phyloP scores from a whole-genome alignment of 805 yeast species.

The Brettanomyces sp. region DNA sequence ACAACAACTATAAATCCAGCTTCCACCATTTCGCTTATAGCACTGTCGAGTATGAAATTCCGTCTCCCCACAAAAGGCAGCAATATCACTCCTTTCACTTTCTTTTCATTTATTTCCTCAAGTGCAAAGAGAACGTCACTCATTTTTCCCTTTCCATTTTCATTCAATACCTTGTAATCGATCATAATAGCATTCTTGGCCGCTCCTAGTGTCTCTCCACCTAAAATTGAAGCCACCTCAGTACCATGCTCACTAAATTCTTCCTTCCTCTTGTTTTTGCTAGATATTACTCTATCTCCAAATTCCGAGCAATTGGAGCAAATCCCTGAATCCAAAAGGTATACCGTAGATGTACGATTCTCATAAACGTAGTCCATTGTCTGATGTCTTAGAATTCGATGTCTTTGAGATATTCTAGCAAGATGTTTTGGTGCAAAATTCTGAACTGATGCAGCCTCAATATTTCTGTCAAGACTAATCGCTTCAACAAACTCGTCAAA shows the following conservation, averaged over 20 bases:
- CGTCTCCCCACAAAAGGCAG: conserved; percentile 29
- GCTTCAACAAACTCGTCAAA: conserved; percentile 27
- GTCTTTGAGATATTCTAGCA: conserved; percentile 29
- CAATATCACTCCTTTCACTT: conserved; percentile 23
- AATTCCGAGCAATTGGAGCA: conserved; percentile 33
- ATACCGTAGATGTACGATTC: conserved; percentile 31
- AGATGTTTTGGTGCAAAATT: conserved; percentile 28
- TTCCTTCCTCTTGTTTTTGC: not conserved
- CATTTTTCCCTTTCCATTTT: conserved; percentile 27
- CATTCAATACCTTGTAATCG: conserved; percentile 35
- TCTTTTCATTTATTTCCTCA: not conserved
- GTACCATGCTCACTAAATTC: conserved; percentile 47
- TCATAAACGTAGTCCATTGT: conserved; percentile 32
- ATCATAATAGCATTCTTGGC: conserved; percentile 36
- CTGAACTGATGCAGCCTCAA: conserved; percentile 17
- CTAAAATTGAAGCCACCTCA: conserved; percentile 46
- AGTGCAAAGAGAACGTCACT: conserved; percentile 27
- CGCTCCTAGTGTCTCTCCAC: conserved; percentile 42
- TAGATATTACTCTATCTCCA: conserved; percentile 26
- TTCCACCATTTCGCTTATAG: conserved; percentile 29
- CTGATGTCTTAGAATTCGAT: conserved; percentile 17
- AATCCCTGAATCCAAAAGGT: conserved; percentile 32
- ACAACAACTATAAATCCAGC: conserved; percentile 37
- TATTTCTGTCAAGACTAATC: conserved; percentile 27
- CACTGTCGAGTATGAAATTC: conserved; percentile 33